Evolutionary conservation across 768 basidiomycete genomes (phyloP).

Genomic region (Mycena belliarum): DNA sequence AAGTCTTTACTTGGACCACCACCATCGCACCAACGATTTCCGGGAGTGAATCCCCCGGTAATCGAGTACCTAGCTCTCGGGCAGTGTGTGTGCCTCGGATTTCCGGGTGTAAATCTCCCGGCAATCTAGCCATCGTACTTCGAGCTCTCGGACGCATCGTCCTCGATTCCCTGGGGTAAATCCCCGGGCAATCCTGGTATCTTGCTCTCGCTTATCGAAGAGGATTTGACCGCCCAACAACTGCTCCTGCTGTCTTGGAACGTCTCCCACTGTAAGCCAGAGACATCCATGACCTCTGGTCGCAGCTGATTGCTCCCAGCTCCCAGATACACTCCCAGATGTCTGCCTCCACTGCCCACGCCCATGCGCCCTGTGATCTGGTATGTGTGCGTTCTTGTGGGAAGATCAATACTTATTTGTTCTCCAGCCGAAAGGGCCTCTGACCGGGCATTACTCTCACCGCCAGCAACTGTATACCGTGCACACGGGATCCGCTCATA

Average conservation of each 20-base stretch:
- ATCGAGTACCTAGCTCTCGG: too few species aligned
- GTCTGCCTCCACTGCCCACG: not conserved
- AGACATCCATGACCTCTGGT: too few species aligned
- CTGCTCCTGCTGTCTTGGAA: too few species aligned
- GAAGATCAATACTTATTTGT: not conserved
- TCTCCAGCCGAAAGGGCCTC: not conserved
- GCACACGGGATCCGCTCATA: not conserved
- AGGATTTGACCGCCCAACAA: too few species aligned
- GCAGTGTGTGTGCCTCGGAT: not conserved
- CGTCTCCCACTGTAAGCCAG: not conserved
- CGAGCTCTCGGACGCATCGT: not conserved
- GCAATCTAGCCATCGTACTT: not conserved
- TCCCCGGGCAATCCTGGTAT: not conserved
- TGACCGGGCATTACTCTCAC: not conserved
- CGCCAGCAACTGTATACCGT: not conserved
- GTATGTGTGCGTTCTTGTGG: not conserved
- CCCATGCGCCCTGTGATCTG: not conserved
- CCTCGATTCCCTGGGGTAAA: not conserved
- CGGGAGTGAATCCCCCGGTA: too few species aligned
- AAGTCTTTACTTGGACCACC: too few species aligned
- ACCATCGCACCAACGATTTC: too few species aligned
- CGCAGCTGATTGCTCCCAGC: too few species aligned
- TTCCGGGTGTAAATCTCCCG: not conserved
- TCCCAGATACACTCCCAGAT: not conserved
- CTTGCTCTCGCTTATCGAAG: not conserved